Conservation (phyloP, 108 stramenopile genomes). For the Cyclostephanos tholiformis region DNA sequence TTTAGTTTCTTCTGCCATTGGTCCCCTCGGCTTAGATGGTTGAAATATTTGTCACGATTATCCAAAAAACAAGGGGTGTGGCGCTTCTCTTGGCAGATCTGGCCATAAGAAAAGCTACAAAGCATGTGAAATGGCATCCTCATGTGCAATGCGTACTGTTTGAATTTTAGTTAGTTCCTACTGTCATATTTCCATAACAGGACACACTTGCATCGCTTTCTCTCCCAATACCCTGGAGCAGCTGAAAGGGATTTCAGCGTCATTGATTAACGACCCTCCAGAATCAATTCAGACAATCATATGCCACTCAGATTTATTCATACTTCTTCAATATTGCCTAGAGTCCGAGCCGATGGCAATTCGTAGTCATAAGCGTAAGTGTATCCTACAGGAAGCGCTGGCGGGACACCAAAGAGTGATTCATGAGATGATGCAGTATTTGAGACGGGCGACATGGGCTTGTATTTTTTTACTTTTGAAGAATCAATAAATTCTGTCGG, state of each 20-base stretch:
- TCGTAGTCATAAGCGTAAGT: background rate
- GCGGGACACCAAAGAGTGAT: background rate
- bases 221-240: background rate
- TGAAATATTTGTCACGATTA: too few relatives aligned
- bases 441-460: background rate
- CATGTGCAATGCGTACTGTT: too few relatives aligned
- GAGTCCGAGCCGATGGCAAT: background rate
- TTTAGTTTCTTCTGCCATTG: too few relatives aligned
- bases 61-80: too few relatives aligned
- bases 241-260: background rate
- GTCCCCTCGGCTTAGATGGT: too few relatives aligned
- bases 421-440: background rate
- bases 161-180: background rate
- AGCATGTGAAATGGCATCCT: too few relatives aligned
- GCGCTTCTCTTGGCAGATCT: too few relatives aligned
- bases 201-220: background rate
- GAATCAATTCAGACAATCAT: background rate
- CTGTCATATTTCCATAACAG: background rate
- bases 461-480: background rate
- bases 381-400: conserved; percentile 6
- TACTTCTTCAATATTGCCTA: background rate
- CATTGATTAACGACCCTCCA: background rate
- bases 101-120: too few relatives aligned
- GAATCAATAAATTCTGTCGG: too few relatives aligned
- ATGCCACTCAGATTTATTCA: background rate